Conservation (phyloP, 2,329 filamentous ascomycete genomes). For the Trichoderma simmonsii region DNA sequence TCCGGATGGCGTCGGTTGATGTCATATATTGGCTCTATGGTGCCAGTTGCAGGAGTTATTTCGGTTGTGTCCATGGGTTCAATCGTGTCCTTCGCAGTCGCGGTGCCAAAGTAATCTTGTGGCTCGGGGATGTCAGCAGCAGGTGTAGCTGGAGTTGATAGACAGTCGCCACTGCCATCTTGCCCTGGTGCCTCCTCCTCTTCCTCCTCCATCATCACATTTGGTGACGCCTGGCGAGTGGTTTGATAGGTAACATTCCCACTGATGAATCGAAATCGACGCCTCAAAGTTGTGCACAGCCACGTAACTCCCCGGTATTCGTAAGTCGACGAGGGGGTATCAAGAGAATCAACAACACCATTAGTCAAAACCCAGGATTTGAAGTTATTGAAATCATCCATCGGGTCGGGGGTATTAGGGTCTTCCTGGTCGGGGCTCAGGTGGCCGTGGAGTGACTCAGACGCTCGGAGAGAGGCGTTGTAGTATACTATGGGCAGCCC, state of each 20-base stretch:
- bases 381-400: constrained; percentile 58
- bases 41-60: background rate
- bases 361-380: constrained; percentile 64
- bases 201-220: constrained; percentile 29
- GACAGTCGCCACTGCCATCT: constrained; percentile 36
- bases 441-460: constrained; percentile 52
- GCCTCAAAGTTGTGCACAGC: constrained; percentile 67
- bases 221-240: constrained; percentile 40
- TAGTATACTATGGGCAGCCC: constrained; percentile 63
- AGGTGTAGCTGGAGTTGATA: constrained; percentile 36
- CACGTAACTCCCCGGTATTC: constrained; percentile 64
- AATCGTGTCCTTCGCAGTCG: constrained; percentile 20
- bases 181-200: constrained; percentile 36
- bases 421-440: constrained; percentile 50
- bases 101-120: constrained; percentile 44
- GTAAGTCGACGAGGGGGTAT: constrained; percentile 53
- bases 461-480: constrained; percentile 63
- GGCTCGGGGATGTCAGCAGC: constrained; percentile 31
- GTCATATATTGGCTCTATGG: constrained; percentile 17
- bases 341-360: constrained; percentile 50
- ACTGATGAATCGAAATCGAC: constrained; percentile 66
- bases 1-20: constrained; percentile 36
- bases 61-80: constrained; percentile 26
- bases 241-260: constrained; percentile 41
- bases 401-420: constrained; percentile 26